Evolutionary conservation across 2,329 filamentous ascomycete genomes (phyloP).

Genomic region (Fusarium haematococcum): DNA sequence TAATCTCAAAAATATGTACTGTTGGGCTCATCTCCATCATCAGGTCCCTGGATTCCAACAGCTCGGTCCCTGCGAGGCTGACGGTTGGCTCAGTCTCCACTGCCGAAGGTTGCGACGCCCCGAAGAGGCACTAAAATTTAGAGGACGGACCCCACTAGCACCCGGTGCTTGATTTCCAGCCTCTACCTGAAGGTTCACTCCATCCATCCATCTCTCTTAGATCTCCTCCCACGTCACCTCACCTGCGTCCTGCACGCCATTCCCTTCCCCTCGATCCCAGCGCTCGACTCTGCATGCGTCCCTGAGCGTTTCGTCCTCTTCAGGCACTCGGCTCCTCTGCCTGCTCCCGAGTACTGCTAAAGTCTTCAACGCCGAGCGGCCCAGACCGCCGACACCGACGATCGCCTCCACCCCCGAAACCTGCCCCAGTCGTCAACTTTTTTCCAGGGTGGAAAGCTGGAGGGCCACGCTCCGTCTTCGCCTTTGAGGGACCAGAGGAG

Average conservation of each 20-base stretch:
- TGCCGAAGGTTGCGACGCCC: constrained; percentile 1
- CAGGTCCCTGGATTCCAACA: not conserved
- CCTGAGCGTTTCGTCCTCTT: not conserved
- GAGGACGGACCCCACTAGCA: constrained; percentile 35
- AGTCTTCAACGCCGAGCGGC: not conserved
- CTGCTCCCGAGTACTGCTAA: not conserved
- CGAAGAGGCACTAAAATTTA: constrained; percentile 34
- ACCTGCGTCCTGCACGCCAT: constrained; percentile 9
- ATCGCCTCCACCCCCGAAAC: constrained; percentile 18
- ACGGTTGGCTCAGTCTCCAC: constrained; percentile 10
- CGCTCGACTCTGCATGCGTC: not conserved
- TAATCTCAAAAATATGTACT: not conserved
- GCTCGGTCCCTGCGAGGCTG: constrained; percentile 37
- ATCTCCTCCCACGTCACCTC: constrained; percentile 7
- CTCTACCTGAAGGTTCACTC: not conserved
- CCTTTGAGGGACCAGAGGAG: constrained; percentile 35
- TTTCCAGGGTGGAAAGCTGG: constrained; percentile 44
- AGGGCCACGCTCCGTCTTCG: constrained; percentile 38
- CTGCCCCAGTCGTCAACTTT: constrained; percentile 32
- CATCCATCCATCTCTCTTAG: constrained; percentile 1
- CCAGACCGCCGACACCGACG: constrained; percentile 12
- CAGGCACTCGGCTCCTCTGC: constrained; percentile 1
- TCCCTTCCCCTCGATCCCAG: not conserved
- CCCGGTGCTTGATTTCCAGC: not conserved
- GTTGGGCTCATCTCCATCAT: not conserved